Conservation (phyloP, 2,329 filamentous ascomycete genomes). For the Thielaviopsis musarum region DNA sequence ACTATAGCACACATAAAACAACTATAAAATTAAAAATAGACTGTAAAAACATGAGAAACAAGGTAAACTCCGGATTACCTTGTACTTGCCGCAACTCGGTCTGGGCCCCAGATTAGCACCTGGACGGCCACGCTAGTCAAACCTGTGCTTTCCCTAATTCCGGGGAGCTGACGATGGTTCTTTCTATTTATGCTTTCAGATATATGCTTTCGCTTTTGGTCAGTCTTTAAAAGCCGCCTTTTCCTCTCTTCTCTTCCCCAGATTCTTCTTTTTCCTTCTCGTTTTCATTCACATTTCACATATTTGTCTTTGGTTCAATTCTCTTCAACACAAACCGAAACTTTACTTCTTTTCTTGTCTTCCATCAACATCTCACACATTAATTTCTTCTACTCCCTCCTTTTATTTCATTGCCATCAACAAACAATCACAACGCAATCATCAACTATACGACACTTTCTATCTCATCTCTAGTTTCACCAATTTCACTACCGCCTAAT, state of each 20-base stretch:
- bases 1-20: too few relatives aligned
- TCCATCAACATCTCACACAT: background rate
- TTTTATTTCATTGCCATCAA: background rate
- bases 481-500: too few relatives aligned
- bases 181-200: too few relatives aligned
- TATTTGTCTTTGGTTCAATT: background rate
- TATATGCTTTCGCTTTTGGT: background rate
- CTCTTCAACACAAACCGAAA: background rate
- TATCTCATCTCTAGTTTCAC: too few relatives aligned
- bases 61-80: too few relatives aligned
- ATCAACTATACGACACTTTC: background rate
- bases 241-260: background rate
- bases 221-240: background rate
- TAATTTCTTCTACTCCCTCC: background rate
- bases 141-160: too few relatives aligned
- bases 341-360: background rate
- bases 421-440: background rate
- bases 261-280: background rate
- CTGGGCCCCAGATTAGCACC: too few relatives aligned
- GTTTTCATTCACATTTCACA: background rate
- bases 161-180: too few relatives aligned
- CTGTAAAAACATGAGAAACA: too few relatives aligned
- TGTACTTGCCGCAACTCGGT: too few relatives aligned
- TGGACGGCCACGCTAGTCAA: too few relatives aligned
- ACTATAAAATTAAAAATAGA: too few relatives aligned